Conservation (phyloP, 805 yeast species). For the Schizosaccharomyces japonicus region DNA sequence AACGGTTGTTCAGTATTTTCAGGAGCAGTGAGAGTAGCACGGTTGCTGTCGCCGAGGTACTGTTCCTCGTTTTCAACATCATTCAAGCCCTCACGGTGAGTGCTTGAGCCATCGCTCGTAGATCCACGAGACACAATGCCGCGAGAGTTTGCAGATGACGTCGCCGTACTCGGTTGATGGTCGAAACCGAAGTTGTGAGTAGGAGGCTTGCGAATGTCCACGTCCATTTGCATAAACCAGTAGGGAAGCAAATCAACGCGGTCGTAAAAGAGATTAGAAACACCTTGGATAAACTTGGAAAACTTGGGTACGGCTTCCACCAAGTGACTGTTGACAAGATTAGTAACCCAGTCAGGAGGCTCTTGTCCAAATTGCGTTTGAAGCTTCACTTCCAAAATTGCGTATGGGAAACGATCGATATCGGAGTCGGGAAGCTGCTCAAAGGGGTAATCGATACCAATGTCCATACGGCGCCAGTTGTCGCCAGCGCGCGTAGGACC, state of each 20-base stretch:
- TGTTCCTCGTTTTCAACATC: slow-evolving; percentile 15
- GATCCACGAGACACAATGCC: not conserved
- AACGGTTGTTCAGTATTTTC: slow-evolving; percentile 9
- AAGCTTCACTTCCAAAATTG: slow-evolving; percentile 85
- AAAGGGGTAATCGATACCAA: slow-evolving; percentile 94
- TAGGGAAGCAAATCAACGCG: slow-evolving; percentile 69
- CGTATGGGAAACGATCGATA: slow-evolving; percentile 85
- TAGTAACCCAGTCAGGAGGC: slow-evolving; percentile 94
- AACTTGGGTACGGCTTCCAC: slow-evolving; percentile 97
- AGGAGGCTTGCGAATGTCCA: slow-evolving; percentile 79
- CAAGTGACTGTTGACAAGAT: slow-evolving; percentile 68
- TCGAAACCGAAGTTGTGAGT: slow-evolving; percentile 28
- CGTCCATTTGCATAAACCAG: slow-evolving; percentile 94
- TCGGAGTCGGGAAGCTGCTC: slow-evolving; percentile 62
- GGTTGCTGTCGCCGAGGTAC: slow-evolving; percentile 15
- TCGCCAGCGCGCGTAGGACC: slow-evolving; percentile 71
- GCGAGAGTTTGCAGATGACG: slow-evolving; percentile 16
- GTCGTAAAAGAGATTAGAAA: slow-evolving; percentile 74
- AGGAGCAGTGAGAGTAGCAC: not conserved
- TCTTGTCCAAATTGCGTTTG: slow-evolving; percentile 97
- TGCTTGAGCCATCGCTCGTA: not conserved
- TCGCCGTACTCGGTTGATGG: slow-evolving; percentile 11
- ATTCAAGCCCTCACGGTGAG: not conserved
- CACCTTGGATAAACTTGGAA: slow-evolving; percentile 91
- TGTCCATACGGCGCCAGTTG: slow-evolving; percentile 96